Conservation (phyloP, 305 asterid genomes). For the Ajuga reptans region DNA sequence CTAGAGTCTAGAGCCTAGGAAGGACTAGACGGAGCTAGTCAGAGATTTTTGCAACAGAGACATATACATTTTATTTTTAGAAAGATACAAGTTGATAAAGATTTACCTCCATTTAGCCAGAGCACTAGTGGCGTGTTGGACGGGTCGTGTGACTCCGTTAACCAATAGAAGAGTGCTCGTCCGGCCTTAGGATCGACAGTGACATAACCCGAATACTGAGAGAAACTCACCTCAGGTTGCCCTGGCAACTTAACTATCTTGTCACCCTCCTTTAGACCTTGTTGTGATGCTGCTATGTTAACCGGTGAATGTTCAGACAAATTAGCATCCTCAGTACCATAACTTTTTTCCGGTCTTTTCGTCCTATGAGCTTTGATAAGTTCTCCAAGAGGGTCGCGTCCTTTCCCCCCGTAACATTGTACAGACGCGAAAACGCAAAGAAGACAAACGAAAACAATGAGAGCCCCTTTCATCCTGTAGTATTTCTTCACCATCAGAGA, state of each 20-base stretch:
- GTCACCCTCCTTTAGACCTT: constrained; percentile 36
- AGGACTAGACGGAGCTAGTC: no score
- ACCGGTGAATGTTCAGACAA: constrained; percentile 22
- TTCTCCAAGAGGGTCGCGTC: constrained; percentile 19
- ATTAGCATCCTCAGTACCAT: neutral
- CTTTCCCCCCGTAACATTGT: constrained; percentile 26
- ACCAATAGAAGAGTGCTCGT: constrained; percentile 51
- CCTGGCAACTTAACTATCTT: constrained; percentile 38
- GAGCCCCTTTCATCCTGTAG: constrained; percentile 19
- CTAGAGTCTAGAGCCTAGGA: no score
- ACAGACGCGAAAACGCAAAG: constrained; percentile 20
- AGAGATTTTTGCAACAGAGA: no score
- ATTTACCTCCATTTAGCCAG: constrained; percentile 65
- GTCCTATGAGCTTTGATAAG: constrained; percentile 15
- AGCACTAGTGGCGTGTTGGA: constrained; percentile 49
- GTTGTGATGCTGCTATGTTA: constrained; percentile 29
- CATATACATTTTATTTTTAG: no score
- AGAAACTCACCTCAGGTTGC: constrained; percentile 41
- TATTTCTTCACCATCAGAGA: neutral
- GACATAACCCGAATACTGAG: constrained; percentile 51
- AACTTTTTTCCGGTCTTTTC: neutral
- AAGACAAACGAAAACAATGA: constrained; percentile 3
- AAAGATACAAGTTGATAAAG: no score
- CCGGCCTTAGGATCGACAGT: constrained; percentile 47
- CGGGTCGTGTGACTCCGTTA: constrained; percentile 37